Base-by-base conservation (phyloP, 2,329 filamentous ascomycete genomes). In the Westerdykella ornata region DNA sequence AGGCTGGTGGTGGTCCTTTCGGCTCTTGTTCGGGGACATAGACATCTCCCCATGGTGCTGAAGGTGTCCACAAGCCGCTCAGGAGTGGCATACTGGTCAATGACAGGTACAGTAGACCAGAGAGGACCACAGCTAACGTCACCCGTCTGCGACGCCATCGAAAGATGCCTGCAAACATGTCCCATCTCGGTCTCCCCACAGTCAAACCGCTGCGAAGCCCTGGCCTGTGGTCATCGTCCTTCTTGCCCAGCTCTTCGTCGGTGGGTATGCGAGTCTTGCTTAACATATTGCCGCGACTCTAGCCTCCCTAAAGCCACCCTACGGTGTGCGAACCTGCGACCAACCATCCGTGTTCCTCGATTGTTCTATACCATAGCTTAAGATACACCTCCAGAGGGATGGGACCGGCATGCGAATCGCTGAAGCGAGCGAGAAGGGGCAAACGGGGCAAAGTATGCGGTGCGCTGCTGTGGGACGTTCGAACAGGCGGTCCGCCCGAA, bases 241-340 rank as follows among this genome's bases (percentile, higher is more conserved):
- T 78, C 65, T 82, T 82, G 43, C 77, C 78, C 44, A 80, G 70
- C 69, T 82, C 78, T 65, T 80, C 77, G 56, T 82, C 79, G 43
- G 67, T 71, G 17, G 68, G 60, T 47, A 75, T 69, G 15, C 71
- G 59, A 62, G 63, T 52, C 59, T 69, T 63, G 64, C 52, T 48
- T 46, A 61, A 44, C 61, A 66, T 64, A 51, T 41, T 59, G 43
- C 51, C 47, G 31, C 56, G 39, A 22, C 53, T 54, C 26, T 50
- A 44, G 34, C 53, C 50, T 37, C 57, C 51, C 43, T 54, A 52
- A 45, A 62, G 34, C 55, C 54, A 57, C 30, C 51, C 50, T 50
- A 41, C 47, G 51, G 20, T 57, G 48, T 45, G 45, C 52, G 31
- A 49, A 40, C 39, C 45, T 42, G 33, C 48, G 42, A 42, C 43